Percentiles rank a stretch among this genome's conserved stretches.
These are phyloP conservation scores for Hemerocallis citrina DNA, from an alignment of 106 monocot genomes.

Conservation along the genomic window DNA sequence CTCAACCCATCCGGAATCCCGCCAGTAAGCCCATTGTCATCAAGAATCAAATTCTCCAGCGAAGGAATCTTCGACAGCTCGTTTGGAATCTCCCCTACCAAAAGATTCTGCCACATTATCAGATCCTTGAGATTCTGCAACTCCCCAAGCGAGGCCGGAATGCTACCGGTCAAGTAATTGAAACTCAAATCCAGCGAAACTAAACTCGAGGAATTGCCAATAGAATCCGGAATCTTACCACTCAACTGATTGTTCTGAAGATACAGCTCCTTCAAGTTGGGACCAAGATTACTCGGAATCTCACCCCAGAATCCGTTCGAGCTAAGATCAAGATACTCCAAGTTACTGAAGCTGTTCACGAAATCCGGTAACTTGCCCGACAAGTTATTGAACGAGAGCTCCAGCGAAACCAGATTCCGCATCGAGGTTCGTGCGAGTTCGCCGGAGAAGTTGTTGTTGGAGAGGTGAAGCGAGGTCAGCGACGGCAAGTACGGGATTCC, in stretches of 20 bases:
- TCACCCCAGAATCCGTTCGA: conserved; percentile 41
- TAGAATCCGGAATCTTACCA: conserved; percentile 32
- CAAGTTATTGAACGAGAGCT: conserved; percentile 39
- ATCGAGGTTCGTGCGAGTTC: conserved; percentile 26
- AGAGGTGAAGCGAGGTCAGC: conserved; percentile 31
- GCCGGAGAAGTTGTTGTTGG: conserved; percentile 70
- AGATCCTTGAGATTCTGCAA: conserved; percentile 43
- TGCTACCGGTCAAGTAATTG: conserved; percentile 55
- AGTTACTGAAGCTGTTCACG: conserved; percentile 17
- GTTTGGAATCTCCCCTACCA: conserved; percentile 57
- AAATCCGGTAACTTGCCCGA: conserved; percentile 23
- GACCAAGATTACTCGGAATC: conserved; percentile 45
- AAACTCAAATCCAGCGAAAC: conserved; percentile 77
- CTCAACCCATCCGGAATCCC: conserved; percentile 39
- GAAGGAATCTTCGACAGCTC: conserved; percentile 22
- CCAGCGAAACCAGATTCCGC: conserved; percentile 22
- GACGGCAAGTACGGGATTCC: conserved; percentile 27
- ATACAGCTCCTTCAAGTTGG: conserved; percentile 40
- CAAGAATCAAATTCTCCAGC: conserved; percentile 77
- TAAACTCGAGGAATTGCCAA: conserved; percentile 54
- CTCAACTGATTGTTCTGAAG: conserved; percentile 67
- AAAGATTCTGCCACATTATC: conserved; percentile 79
- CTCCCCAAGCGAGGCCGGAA: conserved; percentile 42
- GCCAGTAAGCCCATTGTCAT: conserved; percentile 73
- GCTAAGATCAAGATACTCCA: conserved; percentile 55